A percentile compares a stretch with the other conserved stretches of the same genome.
Conservation (phyloP, 1,284 basidiomycete species). For the Amylostereum chailletii region DNA sequence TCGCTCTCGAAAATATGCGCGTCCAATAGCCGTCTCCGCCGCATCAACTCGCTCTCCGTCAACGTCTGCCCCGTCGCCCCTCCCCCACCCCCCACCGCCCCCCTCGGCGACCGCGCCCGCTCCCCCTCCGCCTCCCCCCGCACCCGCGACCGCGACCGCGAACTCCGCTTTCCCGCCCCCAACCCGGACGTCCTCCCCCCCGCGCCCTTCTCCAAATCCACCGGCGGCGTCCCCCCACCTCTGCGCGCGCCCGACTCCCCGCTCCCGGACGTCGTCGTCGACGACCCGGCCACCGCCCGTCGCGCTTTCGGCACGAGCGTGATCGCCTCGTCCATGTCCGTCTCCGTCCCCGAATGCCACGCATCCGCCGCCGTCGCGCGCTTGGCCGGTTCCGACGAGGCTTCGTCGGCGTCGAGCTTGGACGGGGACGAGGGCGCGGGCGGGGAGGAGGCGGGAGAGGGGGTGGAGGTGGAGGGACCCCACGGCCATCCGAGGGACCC, state of each 20-base stretch:
- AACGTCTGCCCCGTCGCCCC: constrained; percentile 47
- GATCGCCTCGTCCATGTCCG: constrained; percentile 48
- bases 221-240: background rate
- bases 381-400: constrained; percentile 15
- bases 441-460: background rate
- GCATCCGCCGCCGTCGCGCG: background rate
- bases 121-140: constrained; percentile 3
- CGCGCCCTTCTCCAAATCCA: background rate
- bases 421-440: constrained; percentile 17
- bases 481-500: background rate
- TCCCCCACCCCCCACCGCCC: constrained; percentile 26
- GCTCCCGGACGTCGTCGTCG: background rate
- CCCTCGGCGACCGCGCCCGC: constrained; percentile 7
- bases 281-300: constrained; percentile 9
- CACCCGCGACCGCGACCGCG: constrained; percentile 9
- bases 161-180: background rate
- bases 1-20: constrained; percentile 38
- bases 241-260: too few species aligned
- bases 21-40: constrained; percentile 63
- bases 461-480: background rate
- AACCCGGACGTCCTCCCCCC: background rate
- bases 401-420: background rate
- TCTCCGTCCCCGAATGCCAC: constrained; percentile 37
- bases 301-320: constrained; percentile 62
- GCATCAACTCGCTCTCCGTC: constrained; percentile 71